Evolutionary conservation across 257 asterid genomes (phyloP).

Genomic region (Buddleja alternifolia): DNA sequence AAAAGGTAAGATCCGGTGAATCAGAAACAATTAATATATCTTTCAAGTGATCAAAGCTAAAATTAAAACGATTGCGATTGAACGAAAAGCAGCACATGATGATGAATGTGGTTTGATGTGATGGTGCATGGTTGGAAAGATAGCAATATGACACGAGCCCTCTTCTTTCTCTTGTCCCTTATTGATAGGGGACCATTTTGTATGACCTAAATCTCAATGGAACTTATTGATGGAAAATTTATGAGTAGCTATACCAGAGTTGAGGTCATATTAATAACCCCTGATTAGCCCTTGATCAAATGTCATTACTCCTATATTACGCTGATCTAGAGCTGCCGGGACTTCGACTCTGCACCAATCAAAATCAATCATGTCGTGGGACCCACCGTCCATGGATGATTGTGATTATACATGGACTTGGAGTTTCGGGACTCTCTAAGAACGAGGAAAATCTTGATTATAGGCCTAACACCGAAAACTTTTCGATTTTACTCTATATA

Average conservation of each 20-base stretch:
- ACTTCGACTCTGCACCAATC: too few relatives aligned
- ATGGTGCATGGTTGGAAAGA: constrained; percentile 45
- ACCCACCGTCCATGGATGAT: too few relatives aligned
- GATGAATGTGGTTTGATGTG: constrained; percentile 36
- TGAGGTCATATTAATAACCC: neutral
- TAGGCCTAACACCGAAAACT: constrained; percentile 1
- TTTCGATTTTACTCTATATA: neutral
- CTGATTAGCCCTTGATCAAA: constrained; percentile 5
- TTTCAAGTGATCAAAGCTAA: too few relatives aligned
- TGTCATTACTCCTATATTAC: neutral
- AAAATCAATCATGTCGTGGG: too few relatives aligned
- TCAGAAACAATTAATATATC: too few relatives aligned
- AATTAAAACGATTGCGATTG: constrained; percentile 35
- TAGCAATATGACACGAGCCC: constrained; percentile 45
- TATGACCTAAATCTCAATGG: neutral
- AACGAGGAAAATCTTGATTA: constrained; percentile 1
- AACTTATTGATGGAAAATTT: neutral
- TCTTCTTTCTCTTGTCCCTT: constrained; percentile 26
- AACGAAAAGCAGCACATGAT: constrained; percentile 43
- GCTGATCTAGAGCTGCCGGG: neutral
- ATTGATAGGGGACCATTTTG: constrained; percentile 45
- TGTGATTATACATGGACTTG: too few relatives aligned
- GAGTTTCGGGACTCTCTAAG: too few relatives aligned
- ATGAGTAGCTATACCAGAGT: neutral
- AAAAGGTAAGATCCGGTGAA: too few relatives aligned